Base-by-base conservation (phyloP, 306 rosid genomes). In the Cajanus cajan region DNA sequence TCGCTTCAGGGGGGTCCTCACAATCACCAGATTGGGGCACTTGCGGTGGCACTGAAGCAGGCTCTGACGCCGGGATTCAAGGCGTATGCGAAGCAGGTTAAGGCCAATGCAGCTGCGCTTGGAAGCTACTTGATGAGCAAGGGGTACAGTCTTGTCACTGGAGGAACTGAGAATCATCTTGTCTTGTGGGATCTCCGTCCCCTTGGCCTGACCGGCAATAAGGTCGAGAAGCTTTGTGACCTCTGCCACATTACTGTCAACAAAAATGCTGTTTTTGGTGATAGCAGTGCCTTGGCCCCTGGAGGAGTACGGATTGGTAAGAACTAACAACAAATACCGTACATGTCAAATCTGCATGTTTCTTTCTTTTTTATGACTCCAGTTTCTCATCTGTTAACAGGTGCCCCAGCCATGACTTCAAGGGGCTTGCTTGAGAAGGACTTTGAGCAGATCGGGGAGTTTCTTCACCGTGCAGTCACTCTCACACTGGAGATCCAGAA, bases 131-230 rank as follows among this genome's bases (percentile, higher is more conserved):
- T 95, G 85, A 85, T 90, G 83, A 52, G 84, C 86, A 91, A 89
- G 87, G 97, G 90, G 68, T 95, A 94, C 90, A 89, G 84, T 82
- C 97, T 92, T 74, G 98, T 94, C 82, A 94, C 98, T 0, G 94
- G 93, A 22, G 98, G 98, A 86, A 92, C 98, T 12, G 97, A 92
- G 87, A 94, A 94, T 84, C 98, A 94, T 81, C 97, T 92, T 76
- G 97, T 94, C 82, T 88, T 94, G 80, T 94, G 98, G 98, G 98
- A 94, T 90, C 98, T 94, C 76, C 90, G 96, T 63, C 98, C 98
- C 74, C 91, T 94, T 77, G 97, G 98, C 58, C 87, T 94, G 90
- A 94, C 98, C 0, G 98, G 98, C 92, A 95, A 95, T 72, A 95
- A 95, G 91, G 97, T 95, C 33, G 98, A 95, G 90, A 95, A 94